Base-by-base conservation (phyloP, 371 early-diverging fungal species). In the Sporodiniella umbellata region DNA sequence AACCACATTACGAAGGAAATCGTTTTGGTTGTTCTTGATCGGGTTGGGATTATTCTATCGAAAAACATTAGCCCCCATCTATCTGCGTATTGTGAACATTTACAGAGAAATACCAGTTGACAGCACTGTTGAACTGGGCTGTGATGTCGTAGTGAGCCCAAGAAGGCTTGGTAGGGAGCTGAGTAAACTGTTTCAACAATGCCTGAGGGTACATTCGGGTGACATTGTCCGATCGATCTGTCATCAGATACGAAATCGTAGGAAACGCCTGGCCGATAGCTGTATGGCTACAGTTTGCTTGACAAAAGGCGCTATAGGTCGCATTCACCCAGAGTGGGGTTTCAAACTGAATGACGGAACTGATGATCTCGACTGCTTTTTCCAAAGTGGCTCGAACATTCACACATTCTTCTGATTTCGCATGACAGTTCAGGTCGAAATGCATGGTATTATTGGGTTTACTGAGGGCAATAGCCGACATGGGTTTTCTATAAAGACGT, bases 141-240 rank as follows among this genome's bases (percentile, higher is more conserved):
- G 64, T 56, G 39, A 85, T 83, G 48, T 85, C 83, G 33, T 54
- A 62, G 2, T 45, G 17, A 19, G 42, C 45, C 65, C 65, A 69
- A 8, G 49, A 23, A 6, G 66, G 63, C 10, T 48, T 24, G 1
- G 54, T 17, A 44, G 46, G 42, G 33, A 78, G 48, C 40, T 59
- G 1, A 49, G 55, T 48, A 18, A 74, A 60, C 44, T 86, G 84
- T 52, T 83, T 83, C 10, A 81, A 60, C 14, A 83, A 48, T 15
- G 81, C 74, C 53, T 86, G 86, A 19, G 86, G 84, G 54, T 83
- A 84, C 53, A 81, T 72, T 33, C 75, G 46, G 4, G 56, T 62
- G 33, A 53, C 64, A 33, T 65, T 61, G 35, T 69, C 68, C 18
- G 60, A 51, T 24, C 22, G 17, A 51, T 70, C 71, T 26, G 54